Percentiles rank a stretch among this genome's conserved stretches.
phyloP scores from a whole-genome alignment of 2,329 filamentous ascomycete species.

The Cladorrhinum sp. region DNA sequence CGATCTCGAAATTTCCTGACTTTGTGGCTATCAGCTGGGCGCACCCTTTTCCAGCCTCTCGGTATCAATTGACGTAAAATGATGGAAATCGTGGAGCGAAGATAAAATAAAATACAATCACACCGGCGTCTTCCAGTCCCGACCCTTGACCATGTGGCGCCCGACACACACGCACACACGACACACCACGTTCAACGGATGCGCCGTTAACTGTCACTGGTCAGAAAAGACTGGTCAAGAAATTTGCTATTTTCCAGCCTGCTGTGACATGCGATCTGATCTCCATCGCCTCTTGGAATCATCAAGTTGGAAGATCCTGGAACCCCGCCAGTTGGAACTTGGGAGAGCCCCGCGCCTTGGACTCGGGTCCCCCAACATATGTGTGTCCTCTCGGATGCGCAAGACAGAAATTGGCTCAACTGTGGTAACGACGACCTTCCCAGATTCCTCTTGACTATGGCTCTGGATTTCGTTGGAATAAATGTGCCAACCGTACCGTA shows the following conservation, averaged over 20 bases:
- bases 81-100: neutral
- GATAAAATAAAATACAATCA: neutral
- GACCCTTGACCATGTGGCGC: constrained; percentile 3
- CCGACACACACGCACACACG: neutral
- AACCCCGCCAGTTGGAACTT: constrained; percentile 7
- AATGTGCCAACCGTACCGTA: neutral
- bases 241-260: neutral
- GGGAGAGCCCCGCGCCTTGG: constrained; percentile 8
- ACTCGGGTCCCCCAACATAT: neutral
- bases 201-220: neutral
- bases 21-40: neutral
- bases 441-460: neutral
- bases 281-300: neutral
- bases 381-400: neutral
- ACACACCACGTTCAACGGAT: neutral
- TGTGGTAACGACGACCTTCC: constrained; percentile 1
- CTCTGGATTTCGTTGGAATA: neutral
- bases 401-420: neutral
- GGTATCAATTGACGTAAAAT: neutral
- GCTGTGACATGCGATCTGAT: neutral
- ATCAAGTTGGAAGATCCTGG: neutral
- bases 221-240: neutral
- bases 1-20: neutral
- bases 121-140: neutral
- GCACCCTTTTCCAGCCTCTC: constrained; percentile 7